phyloP scores from a whole-genome alignment of 2,329 filamentous ascomycete genomes.

The Ophiostoma triangulosporum region DNA sequence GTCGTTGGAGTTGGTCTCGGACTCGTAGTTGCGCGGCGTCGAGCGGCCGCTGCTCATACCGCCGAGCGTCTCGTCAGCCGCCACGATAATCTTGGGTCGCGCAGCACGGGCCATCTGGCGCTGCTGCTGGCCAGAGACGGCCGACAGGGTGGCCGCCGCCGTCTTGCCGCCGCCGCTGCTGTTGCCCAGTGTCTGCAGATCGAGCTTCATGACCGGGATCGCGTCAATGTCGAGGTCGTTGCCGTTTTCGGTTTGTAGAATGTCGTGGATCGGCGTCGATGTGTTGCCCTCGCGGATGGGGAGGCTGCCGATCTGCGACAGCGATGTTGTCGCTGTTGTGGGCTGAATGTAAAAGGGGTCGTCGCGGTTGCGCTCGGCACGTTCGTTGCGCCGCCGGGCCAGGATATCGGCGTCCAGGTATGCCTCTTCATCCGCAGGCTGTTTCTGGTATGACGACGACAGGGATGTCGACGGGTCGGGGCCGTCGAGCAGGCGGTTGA shows the following conservation, averaged over 20 bases:
- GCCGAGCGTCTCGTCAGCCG: conserved; percentile 59
- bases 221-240: conserved; percentile 80
- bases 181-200: conserved; percentile 46
- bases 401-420: conserved; percentile 62
- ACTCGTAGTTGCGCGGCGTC: conserved; percentile 39
- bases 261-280: conserved; percentile 67
- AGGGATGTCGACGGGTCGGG: conserved; percentile 26
- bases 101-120: conserved; percentile 12
- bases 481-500: conserved; percentile 34
- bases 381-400: conserved; percentile 60
- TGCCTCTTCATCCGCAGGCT: conserved; percentile 36
- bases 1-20: conserved; percentile 35
- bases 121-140: neutral
- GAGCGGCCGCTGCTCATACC: conserved; percentile 19
- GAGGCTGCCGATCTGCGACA: conserved; percentile 17
- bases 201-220: conserved; percentile 90
- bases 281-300: conserved; percentile 24
- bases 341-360: conserved; percentile 83
- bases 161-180: neutral
- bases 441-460: conserved; percentile 15
- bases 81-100: conserved; percentile 51
- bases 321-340: conserved; percentile 16
- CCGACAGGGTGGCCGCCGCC: neutral
- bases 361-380: conserved; percentile 71
- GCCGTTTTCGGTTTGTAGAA: conserved; percentile 58